Conservation (phyloP, 2,329 filamentous ascomycete species). For the Aureobasidium leucospermi region DNA sequence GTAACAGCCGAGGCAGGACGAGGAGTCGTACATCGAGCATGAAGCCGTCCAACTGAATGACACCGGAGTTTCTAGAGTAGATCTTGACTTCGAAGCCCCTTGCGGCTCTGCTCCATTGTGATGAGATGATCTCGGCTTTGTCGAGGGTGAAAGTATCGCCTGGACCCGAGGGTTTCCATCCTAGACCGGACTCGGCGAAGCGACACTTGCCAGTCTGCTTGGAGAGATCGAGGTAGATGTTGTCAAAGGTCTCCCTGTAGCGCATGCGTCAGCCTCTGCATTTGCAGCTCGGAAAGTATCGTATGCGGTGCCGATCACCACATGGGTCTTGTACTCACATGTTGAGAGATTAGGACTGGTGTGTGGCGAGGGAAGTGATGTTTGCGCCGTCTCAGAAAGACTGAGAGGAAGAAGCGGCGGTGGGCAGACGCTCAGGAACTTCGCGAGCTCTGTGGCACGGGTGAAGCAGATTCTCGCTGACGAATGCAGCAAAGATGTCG, state of each 20-base stretch:
- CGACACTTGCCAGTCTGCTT: conserved; percentile 88
- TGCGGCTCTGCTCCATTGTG: conserved; percentile 90
- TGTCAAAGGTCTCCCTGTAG: conserved; percentile 83
- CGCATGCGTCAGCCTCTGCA: conserved; percentile 5
- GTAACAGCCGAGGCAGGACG: neutral
- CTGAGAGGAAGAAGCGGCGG: neutral
- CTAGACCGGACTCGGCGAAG: conserved; percentile 87
- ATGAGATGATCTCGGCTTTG: conserved; percentile 71
- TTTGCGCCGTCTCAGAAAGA: neutral
- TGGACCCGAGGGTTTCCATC: conserved; percentile 84
- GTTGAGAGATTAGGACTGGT: neutral
- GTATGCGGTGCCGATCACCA: neutral
- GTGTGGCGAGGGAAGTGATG: neutral
- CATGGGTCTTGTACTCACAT: neutral
- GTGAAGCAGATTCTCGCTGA: neutral
- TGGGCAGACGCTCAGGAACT: neutral
- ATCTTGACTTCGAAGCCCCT: conserved; percentile 94
- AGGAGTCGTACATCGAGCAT: conserved; percentile 59
- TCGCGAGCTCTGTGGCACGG: neutral
- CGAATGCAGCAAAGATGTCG: neutral
- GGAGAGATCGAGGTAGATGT: conserved; percentile 92
- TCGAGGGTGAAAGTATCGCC: conserved; percentile 93
- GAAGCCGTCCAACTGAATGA: conserved; percentile 93
- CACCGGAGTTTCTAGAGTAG: conserved; percentile 70
- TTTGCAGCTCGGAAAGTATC: neutral